Percentiles rank a stretch among this genome's conserved stretches.
These are phyloP conservation scores for Endocladia muricata DNA, from an alignment of 31 red algal genomes.

Conservation along the genomic window DNA sequence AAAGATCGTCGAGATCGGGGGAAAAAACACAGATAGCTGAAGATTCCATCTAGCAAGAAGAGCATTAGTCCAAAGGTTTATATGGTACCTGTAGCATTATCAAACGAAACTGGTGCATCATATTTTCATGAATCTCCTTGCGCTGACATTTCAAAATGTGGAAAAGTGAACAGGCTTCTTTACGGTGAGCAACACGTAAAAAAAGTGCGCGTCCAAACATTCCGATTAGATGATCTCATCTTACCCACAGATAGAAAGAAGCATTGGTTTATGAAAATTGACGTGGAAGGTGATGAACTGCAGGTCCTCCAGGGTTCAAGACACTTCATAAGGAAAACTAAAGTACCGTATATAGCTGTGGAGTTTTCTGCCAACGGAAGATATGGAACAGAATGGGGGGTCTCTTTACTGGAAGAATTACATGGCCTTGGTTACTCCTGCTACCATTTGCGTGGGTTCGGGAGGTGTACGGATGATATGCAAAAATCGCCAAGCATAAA, in stretches of 20 bases:
- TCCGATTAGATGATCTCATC: constrained; percentile 25
- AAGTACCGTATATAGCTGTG: constrained; percentile 35
- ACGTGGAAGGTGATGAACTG: constrained; percentile 46
- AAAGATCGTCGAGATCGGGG: background rate
- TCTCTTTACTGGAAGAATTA: constrained; percentile 34
- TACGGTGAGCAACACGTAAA: background rate
- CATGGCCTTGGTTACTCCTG: constrained; percentile 13
- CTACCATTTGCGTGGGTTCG: constrained; percentile 51
- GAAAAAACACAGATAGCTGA: background rate
- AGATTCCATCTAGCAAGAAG: background rate
- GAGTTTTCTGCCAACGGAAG: constrained; percentile 42
- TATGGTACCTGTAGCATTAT: constrained; percentile 25
- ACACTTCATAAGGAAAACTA: constrained; percentile 19
- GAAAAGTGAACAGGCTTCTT: constrained; percentile 34
- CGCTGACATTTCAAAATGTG: constrained; percentile 23
- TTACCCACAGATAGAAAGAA: constrained; percentile 17
- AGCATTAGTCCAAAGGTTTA: background rate
- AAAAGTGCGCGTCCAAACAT: constrained; percentile 17
- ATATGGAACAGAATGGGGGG: constrained; percentile 25
- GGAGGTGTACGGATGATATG: constrained; percentile 18
- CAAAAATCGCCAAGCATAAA: constrained; percentile 32
- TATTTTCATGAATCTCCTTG: constrained; percentile 39
- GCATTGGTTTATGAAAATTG: constrained; percentile 46
- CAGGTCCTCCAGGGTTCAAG: constrained; percentile 35
- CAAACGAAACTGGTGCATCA: constrained; percentile 15